These are phyloP conservation scores for Termitomyces sp. DNA, from an alignment of 768 basidiomycete species.

Conservation along the genomic window DNA sequence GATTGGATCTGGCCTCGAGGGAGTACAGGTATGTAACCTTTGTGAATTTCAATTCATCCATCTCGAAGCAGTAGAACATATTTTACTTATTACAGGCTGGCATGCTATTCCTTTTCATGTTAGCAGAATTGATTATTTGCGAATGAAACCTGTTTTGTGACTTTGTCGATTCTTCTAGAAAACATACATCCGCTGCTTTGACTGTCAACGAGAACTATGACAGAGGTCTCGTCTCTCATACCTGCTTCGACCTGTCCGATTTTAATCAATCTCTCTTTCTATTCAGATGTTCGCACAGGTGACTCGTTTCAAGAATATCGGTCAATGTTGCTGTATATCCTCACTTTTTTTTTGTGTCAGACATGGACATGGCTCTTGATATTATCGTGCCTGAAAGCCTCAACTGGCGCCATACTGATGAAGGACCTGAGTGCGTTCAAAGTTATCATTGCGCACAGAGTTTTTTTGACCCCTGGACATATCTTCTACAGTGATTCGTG, in stretches of 20 bases:
- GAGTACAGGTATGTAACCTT: conserved; percentile 48
- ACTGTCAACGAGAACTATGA: conserved; percentile 92
- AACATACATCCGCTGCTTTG: conserved; percentile 75
- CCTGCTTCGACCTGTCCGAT: conserved; percentile 26
- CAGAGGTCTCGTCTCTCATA: conserved; percentile 49
- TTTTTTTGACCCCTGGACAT: conserved; percentile 1
- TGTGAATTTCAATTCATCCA: neutral
- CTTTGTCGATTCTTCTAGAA: conserved; percentile 15
- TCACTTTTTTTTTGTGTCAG: conserved; percentile 30
- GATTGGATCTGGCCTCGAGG: conserved; percentile 65
- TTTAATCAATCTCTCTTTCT: neutral
- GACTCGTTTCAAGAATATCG: neutral
- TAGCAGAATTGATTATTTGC: conserved; percentile 20
- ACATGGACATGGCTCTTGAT: conserved; percentile 96
- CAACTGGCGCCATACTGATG: conserved; percentile 83
- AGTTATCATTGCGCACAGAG: neutral
- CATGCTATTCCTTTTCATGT: conserved; percentile 90
- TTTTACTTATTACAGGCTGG: conserved; percentile 50
- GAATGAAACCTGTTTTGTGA: neutral
- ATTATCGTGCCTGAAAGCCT: conserved; percentile 81
- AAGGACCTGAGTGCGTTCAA: conserved; percentile 75
- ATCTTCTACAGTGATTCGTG: conserved; percentile 64
- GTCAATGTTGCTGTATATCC: neutral
- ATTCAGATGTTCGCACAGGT: conserved; percentile 33
- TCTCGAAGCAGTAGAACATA: neutral